Base-by-base conservation (phyloP, 148 eudicot genomes). In the Rhododendron williamsianum region DNA sequence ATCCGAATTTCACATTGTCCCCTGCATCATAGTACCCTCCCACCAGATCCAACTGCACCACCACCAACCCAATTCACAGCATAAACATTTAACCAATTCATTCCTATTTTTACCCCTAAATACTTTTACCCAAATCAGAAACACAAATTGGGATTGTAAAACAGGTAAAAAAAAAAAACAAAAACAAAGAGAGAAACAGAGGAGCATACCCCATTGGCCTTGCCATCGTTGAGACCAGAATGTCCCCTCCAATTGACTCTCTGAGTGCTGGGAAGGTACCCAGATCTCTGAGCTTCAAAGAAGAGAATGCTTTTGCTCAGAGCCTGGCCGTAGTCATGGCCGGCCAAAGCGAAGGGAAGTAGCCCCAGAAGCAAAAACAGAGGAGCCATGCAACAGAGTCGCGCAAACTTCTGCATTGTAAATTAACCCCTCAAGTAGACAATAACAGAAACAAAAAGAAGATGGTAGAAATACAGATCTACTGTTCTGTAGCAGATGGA, bases 11-110 rank as follows among this genome's bases (percentile, higher is more conserved):
- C 88, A 97, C 99, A 89, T 97, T 97, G 89, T 97, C 99, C 88
- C 99, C 99, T 82, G 99, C 99, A 90, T 97, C 99, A 85, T 97
- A 95, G 87, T 97, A 97, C 79, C 99, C 99, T 97, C 98, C 99
- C 0, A 97, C 99, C 87, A 97, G 92, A 93, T 97, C 92, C 93
- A 96, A 95, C 99, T 96, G 84, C 80, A 84, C 15, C 56, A 85
- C 56, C 52, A 5, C 35, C 51, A 23, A n/a, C 12, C 12, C 27
- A 65, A 65, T n/a, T 65, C 71, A 65, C 67, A 48, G 12, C 51
- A 48, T 10, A 48, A 48, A 48, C 12, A 41, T 48, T 48, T 48
- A 48, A 12, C 49, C 49, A 46, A 46, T 46, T 46, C 49, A 46
- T 46, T 9, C 54, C 54, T 16, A 48, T 2, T 51, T 51, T 51